phyloP scores from a whole-genome alignment of 441 rosid genomes.

The Corymbia calophylla region DNA sequence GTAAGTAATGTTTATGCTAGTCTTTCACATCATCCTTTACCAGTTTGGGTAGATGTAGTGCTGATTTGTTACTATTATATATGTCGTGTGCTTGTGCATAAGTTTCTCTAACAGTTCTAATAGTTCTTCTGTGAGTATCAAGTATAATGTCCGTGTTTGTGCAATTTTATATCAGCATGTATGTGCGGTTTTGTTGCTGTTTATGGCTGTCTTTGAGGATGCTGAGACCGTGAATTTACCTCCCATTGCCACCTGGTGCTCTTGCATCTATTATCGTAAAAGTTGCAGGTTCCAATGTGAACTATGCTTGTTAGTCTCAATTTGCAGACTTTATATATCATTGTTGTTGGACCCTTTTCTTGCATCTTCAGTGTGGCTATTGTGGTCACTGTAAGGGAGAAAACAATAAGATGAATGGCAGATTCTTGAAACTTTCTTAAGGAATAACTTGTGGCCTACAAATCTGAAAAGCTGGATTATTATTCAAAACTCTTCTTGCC shows the following conservation, averaged over 20 bases:
- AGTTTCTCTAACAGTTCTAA: not conserved
- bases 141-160: not conserved
- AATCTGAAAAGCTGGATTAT: not conserved
- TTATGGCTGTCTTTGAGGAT: not conserved
- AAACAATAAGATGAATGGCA: not conserved
- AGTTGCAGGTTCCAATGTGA: not conserved
- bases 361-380: not conserved
- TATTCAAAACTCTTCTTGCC: not conserved
- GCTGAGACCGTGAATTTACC: not conserved
- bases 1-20: conserved; percentile 33
- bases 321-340: not conserved
- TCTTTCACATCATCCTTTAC: not conserved
- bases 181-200: not conserved
- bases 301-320: not conserved
- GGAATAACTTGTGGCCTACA: not conserved
- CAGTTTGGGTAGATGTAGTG: not conserved
- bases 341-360: too few species aligned
- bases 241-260: not conserved
- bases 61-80: not conserved
- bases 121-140: not conserved
- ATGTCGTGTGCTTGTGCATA: not conserved
- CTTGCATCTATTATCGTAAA: not conserved
- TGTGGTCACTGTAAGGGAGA: not conserved
- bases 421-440: not conserved
- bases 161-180: not conserved